Conservation (phyloP, 2,329 filamentous ascomycete species). For the Fusarium equiseti region DNA sequence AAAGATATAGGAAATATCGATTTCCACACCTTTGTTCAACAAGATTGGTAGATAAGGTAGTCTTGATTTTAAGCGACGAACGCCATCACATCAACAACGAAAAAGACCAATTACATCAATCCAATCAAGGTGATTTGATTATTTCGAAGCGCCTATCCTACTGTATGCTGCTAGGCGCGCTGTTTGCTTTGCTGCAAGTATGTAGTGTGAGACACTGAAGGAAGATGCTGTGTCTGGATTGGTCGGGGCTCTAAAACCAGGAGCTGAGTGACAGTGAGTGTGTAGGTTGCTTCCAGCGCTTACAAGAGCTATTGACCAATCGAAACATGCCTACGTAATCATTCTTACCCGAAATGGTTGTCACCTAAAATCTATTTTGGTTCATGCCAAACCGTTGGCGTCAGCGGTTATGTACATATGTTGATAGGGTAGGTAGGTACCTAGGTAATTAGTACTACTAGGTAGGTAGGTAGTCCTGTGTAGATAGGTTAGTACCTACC, state of each 20-base stretch:
- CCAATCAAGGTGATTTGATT: conserved; percentile 25
- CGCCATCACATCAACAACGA: conserved; percentile 8
- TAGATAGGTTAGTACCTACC: not conserved
- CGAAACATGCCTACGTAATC: conserved; percentile 9
- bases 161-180: conserved; percentile 44
- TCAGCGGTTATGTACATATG: conserved; percentile 39
- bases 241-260: conserved; percentile 19
- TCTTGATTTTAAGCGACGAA: conserved; percentile 28
- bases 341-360: conserved; percentile 22
- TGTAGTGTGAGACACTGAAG: conserved; percentile 34
- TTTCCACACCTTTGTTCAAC: conserved; percentile 23
- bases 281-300: conserved; percentile 38
- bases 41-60: conserved; percentile 6
- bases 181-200: conserved; percentile 24
- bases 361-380: conserved; percentile 33
- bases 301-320: conserved; percentile 38
- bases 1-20: conserved; percentile 41
- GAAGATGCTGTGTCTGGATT: conserved; percentile 30
- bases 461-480: not conserved
- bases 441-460: not conserved
- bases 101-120: conserved; percentile 36
- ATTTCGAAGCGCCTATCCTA: conserved; percentile 44
- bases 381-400: conserved; percentile 30
- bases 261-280: conserved; percentile 3
- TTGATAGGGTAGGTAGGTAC: not conserved